Base-by-base conservation (phyloP, 768 basidiomycete species). In the Trametes villosa region DNA sequence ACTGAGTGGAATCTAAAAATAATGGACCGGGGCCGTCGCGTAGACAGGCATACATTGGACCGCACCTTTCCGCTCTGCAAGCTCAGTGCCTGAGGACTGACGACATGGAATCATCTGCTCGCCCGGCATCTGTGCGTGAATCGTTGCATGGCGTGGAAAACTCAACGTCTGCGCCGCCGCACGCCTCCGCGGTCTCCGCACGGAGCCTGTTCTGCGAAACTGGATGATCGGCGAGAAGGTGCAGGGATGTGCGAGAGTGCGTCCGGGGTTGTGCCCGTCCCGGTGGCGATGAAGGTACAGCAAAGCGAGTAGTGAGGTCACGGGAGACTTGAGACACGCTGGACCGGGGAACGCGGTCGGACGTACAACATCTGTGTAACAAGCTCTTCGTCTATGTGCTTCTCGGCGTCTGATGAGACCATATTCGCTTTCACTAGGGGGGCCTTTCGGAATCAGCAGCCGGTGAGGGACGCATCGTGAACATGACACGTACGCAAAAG, bases 401-500 rank as follows among this genome's bases (percentile, higher is more conserved):
- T 53, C 33, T 63, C 65, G 15, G 44, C 59, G 1, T 63, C 53
- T 6, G 45, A 18, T 0, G 62, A 59, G 11, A 36, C 31, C 47
- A 60, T 58, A 44, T 63, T 66, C 4, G 62, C 68, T 49, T 64
- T 59, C 31, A 71, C 71, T 71, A 26, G 11, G 13, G 24, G 15
- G 8, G 34, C 15, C 34, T 18, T 4, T 11, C n/a, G 26, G 2
- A 20, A 30, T 29, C 34, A 36, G 40, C 26, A 12, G 4, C 4
- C 13, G n/a, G 3, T 12, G 5, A 18, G 15, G 4, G 3, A 4
- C 36, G 12, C 36, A 4, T 12, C 4, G 12, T n/a, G 36, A 4
- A 38, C 36, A 18, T 38, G 36, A 3, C 36, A 45, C 44, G 22
- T 63, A 84, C 82, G 70, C 26, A 82, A 62, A 47, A 82, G 72